Conservation (phyloP, 345 rosid species). For the Orychophragmus violaceus region DNA sequence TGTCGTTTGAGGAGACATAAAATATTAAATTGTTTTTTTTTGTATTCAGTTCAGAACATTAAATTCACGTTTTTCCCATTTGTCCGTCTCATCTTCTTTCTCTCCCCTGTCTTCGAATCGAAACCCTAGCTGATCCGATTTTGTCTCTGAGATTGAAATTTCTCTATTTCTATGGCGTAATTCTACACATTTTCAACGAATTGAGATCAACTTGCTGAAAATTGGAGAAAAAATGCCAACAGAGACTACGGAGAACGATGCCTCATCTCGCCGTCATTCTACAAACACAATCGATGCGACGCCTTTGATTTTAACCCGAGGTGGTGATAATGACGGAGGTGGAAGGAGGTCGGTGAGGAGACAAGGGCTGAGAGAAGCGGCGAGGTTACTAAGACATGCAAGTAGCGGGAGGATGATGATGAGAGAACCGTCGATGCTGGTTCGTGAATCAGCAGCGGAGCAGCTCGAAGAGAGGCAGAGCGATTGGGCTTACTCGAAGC, state of each 20-base stretch:
- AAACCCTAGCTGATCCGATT: conserved; percentile 23
- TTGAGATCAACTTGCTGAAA: not conserved
- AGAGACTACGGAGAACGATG: conserved; percentile 15
- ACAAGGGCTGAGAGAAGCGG: conserved; percentile 74
- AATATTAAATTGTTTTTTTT: not conserved
- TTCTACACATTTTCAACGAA: not conserved
- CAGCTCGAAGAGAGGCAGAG: conserved; percentile 96
- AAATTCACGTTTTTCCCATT: conserved; percentile 9
- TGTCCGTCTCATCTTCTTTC: conserved; percentile 7
- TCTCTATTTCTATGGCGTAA: not conserved
- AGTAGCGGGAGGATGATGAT: conserved; percentile 89
- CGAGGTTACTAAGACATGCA: conserved; percentile 77
- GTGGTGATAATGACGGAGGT: conserved; percentile 1
- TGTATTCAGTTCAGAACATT: not conserved
- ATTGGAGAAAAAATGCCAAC: conserved; percentile 11
- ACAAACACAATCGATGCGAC: conserved; percentile 52
- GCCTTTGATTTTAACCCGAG: conserved; percentile 50
- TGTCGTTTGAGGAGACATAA: not conserved
- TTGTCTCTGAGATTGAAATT: conserved; percentile 14
- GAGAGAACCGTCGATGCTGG: conserved; percentile 92
- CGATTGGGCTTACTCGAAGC: conserved; percentile 98
- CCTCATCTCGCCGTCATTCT: conserved; percentile 30
- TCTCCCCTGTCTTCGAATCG: not conserved
- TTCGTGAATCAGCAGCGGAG: conserved; percentile 93
- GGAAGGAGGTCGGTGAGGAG: conserved; percentile 48